These are phyloP conservation scores for Kandelia obovata DNA, from an alignment of 345 rosid species.

Conservation along the genomic window DNA sequence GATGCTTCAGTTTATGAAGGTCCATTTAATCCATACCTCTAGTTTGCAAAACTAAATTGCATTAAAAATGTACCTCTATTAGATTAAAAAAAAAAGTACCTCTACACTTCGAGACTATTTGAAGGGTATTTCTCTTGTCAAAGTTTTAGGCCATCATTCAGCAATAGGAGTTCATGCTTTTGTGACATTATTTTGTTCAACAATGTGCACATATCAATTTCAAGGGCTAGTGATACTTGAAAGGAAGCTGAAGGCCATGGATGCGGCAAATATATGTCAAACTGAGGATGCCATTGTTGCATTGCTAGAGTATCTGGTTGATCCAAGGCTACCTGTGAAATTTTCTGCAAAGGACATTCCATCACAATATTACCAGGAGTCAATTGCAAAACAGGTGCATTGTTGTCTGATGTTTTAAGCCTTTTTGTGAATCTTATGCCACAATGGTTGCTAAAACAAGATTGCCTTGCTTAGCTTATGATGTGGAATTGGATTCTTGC, in stretches of 20 bases:
- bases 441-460: not conserved
- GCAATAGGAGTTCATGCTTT: no score
- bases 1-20: no score
- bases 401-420: not conserved
- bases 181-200: not conserved
- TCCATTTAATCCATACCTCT: no score
- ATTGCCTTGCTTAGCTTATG: no score
- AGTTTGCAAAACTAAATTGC: no score
- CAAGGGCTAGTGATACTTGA: not conserved
- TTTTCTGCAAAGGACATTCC: slow-evolving; percentile 34
- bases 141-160: not conserved
- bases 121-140: no score
- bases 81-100: no score
- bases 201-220: slow-evolving; percentile 1
- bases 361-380: slow-evolving; percentile 37
- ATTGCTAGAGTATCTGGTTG: slow-evolving; percentile 58
- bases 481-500: not conserved
- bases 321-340: slow-evolving; percentile 56
- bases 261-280: slow-evolving; percentile 41
- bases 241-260: slow-evolving; percentile 15
- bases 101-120: no score
- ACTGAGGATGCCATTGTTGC: slow-evolving; percentile 62
- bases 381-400: slow-evolving; percentile 68
- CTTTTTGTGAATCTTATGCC: not conserved
- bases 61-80: no score